phyloP scores from a whole-genome alignment of 1,284 basidiomycete species.

The Tylopilus sp. region DNA sequence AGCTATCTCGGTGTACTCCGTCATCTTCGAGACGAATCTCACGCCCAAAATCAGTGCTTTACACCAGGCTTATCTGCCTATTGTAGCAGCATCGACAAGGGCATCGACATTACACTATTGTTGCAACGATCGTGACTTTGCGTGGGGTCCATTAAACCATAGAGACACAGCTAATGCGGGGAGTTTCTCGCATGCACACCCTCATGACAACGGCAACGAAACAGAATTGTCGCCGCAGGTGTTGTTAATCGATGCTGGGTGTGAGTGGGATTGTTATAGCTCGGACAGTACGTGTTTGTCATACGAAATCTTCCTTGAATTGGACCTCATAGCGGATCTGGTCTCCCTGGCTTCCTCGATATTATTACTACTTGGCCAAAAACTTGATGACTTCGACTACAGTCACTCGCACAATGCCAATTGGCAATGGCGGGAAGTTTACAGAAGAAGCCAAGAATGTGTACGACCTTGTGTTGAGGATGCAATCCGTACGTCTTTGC shows the following conservation, averaged over 20 bases:
- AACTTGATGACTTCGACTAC: background rate
- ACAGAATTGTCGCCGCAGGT: slow-evolving; percentile 67
- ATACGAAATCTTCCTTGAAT: background rate
- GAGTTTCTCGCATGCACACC: slow-evolving; percentile 39
- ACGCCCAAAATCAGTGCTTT: slow-evolving; percentile 48
- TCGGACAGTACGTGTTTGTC: slow-evolving; percentile 55
- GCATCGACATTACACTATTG: slow-evolving; percentile 91
- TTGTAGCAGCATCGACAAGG: slow-evolving; percentile 78
- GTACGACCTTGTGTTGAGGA: slow-evolving; percentile 80
- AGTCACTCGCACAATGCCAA: slow-evolving; percentile 80
- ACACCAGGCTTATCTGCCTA: slow-evolving; percentile 89
- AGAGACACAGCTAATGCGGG: slow-evolving; percentile 55
- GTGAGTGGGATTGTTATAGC: slow-evolving; percentile 83
- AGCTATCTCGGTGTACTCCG: slow-evolving; percentile 22
- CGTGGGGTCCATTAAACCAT: slow-evolving; percentile 66
- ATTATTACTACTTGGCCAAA: background rate
- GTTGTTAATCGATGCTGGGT: slow-evolving; percentile 87
- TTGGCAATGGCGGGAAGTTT: slow-evolving; percentile 88
- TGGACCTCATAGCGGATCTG: background rate
- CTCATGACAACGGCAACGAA: slow-evolving; percentile 11
- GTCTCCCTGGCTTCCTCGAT: background rate
- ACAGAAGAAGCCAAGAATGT: slow-evolving; percentile 74
- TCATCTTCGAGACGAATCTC: slow-evolving; percentile 2
- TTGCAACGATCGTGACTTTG: slow-evolving; percentile 76
- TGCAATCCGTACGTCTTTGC: slow-evolving; percentile 61